phyloP scores from a whole-genome alignment of 352 stramenopile genomes.

The Phytopythium boreale region DNA sequence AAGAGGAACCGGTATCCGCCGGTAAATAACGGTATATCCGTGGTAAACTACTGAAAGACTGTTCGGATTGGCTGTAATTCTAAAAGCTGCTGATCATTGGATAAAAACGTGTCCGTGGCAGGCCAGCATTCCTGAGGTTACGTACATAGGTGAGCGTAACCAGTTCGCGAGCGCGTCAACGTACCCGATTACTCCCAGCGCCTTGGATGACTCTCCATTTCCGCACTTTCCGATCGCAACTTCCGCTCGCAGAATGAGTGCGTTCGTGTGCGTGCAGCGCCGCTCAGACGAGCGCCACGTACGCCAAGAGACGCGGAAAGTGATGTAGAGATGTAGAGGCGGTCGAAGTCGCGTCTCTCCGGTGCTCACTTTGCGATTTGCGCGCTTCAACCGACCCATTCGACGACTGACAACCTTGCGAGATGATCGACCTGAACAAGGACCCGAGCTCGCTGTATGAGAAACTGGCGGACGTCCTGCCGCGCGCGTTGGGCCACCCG shows the following conservation, averaged over 20 bases:
- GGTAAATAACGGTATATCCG: background rate
- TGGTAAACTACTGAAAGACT: background rate
- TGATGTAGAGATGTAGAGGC: background rate
- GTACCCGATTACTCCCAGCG: background rate
- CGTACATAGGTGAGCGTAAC: background rate
- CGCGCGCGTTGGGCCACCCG: constrained; percentile 9
- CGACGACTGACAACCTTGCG: background rate
- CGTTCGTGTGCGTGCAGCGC: background rate
- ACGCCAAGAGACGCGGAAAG: background rate
- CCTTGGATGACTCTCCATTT: background rate
- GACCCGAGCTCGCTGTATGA: constrained; percentile 17
- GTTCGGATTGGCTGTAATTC: background rate
- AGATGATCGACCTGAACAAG: constrained; percentile 14
- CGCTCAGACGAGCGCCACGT: background rate
- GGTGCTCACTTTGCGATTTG: background rate
- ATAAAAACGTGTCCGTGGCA: no score
- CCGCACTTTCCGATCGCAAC: background rate
- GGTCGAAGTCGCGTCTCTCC: background rate
- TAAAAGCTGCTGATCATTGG: background rate
- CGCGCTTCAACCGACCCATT: background rate
- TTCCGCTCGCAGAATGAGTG: background rate
- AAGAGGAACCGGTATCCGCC: constrained; percentile 6
- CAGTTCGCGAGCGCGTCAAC: background rate
- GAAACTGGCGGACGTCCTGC: constrained; percentile 14
- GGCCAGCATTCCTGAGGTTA: background rate